A percentile compares a stretch with the other conserved stretches of the same genome.
Evolutionary conservation across 768 basidiomycete species (phyloP).

Genomic region (Pisolithus microcarpus): DNA sequence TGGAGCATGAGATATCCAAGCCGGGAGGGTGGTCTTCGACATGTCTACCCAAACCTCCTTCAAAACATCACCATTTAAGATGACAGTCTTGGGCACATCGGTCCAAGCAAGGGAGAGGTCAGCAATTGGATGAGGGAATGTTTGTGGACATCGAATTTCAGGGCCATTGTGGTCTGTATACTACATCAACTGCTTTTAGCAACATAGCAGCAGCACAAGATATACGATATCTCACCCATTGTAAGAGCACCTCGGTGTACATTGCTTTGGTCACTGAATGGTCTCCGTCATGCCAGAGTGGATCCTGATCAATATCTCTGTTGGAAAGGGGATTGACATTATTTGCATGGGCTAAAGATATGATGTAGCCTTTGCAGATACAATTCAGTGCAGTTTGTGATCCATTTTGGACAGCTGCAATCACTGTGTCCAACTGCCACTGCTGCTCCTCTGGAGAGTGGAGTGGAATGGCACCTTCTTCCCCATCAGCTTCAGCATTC

Average conservation of each 20-base stretch:
- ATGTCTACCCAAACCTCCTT: constrained; percentile 4
- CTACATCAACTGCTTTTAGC: no score
- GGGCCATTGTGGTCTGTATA: neutral
- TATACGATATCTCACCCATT: no score
- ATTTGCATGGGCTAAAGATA: neutral
- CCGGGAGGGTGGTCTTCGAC: constrained; percentile 10
- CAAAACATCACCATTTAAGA: neutral
- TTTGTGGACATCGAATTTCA: neutral
- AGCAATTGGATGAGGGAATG: neutral
- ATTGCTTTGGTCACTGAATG: no score
- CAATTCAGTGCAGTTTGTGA: neutral
- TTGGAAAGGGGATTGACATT: neutral
- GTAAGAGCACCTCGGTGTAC: no score
- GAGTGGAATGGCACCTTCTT: neutral
- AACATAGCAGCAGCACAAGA: no score
- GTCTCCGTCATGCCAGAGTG: no score
- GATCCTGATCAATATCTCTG: no score
- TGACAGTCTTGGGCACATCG: neutral
- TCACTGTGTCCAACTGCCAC: neutral
- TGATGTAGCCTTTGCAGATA: neutral
- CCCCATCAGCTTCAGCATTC: neutral
- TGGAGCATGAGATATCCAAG: constrained; percentile 20
- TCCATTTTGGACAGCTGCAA: neutral
- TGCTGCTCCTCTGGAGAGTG: constrained; percentile 1
- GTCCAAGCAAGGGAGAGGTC: neutral